These are phyloP conservation scores for Kwoniella pini DNA, from an alignment of 768 basidiomycete species.

Conservation along the genomic window DNA sequence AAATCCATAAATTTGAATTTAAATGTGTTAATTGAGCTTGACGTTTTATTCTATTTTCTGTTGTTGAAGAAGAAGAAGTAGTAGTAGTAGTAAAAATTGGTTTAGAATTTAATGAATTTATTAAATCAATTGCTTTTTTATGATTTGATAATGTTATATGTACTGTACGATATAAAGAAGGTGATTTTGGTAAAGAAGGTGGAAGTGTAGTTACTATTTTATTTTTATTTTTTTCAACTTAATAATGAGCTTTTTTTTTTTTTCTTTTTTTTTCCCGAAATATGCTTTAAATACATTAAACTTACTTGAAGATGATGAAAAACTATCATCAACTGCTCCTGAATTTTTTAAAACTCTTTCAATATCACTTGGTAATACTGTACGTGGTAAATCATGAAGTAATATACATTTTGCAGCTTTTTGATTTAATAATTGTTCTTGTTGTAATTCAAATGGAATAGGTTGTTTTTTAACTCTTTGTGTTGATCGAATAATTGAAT, in stretches of 20 bases:
- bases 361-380: slow-evolving; percentile 17
- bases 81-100: slow-evolving; percentile 7
- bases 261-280: too few species aligned
- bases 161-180: slow-evolving; percentile 18
- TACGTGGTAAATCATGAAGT: slow-evolving; percentile 13
- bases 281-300: background rate
- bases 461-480: background rate
- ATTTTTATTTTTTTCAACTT: too few species aligned
- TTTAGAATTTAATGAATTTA: too few species aligned
- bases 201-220: slow-evolving; percentile 20
- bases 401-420: background rate
- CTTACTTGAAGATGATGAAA: slow-evolving; percentile 13
- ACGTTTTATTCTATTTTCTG: background rate
- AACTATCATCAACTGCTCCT: slow-evolving; percentile 15
- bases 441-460: background rate
- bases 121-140: background rate
- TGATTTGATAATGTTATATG: slow-evolving; percentile 10
- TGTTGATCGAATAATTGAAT: background rate
- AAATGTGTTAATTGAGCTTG: too few species aligned
- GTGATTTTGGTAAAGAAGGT: slow-evolving; percentile 20
- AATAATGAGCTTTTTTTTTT: too few species aligned
- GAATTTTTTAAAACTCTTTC: slow-evolving; percentile 10
- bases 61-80: slow-evolving; percentile 11
- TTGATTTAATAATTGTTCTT: background rate
- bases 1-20: too few species aligned